These are phyloP conservation scores for Sicyos edulis DNA, from an alignment of 306 rosid species.

Conservation along the genomic window DNA sequence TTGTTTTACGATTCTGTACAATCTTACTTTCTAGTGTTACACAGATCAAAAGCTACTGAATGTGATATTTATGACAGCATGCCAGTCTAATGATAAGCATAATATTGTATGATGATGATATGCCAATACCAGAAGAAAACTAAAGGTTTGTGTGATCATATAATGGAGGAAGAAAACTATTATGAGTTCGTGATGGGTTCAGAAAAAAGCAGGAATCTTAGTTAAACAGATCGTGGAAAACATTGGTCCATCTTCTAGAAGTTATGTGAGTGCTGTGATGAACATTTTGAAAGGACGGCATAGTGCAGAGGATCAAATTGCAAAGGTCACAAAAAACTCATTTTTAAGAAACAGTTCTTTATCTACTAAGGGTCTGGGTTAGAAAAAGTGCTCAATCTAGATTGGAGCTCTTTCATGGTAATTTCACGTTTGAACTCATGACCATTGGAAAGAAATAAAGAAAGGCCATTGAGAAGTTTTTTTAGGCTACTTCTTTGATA, in stretches of 20 bases:
- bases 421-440: not conserved
- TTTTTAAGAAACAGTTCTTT: not conserved
- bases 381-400: not conserved
- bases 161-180: not conserved
- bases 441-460: not conserved
- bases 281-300: not conserved
- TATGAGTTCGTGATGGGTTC: not conserved
- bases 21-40: not conserved
- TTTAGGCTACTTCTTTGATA: not conserved
- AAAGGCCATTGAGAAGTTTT: not conserved
- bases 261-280: too few relatives aligned
- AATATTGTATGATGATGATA: constrained; percentile 3
- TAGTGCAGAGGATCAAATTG: not conserved
- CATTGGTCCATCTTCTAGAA: too few relatives aligned
- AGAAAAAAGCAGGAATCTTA: not conserved
- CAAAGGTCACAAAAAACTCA: not conserved
- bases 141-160: not conserved
- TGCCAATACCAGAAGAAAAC: not conserved
- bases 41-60: not conserved
- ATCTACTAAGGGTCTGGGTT: not conserved
- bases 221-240: too few relatives aligned
- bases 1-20: not conserved
- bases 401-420: not conserved
- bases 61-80: not conserved
- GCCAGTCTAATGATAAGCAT: not conserved